Base-by-base conservation (phyloP, 495 filamentous ascomycete species). In the Margaritispora aquatica region DNA sequence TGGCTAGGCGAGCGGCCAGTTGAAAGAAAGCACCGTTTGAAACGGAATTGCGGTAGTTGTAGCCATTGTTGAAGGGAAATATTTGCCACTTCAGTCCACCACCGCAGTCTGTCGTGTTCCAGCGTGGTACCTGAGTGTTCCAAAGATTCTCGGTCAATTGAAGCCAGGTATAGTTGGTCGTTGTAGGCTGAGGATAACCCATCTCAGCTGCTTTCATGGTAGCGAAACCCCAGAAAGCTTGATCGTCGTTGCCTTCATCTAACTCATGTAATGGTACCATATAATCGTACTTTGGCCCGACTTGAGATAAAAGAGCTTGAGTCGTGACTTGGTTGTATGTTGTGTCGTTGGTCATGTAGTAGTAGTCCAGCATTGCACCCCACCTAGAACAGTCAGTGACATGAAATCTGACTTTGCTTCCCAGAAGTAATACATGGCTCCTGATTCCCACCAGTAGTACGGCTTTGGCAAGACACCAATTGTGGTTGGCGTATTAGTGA, bases 71-170 rank as follows among this genome's bases (percentile, higher is more conserved):
- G 60, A 79, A 86, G 0, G 79, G 74, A 68, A 88, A 90, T 55
- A 96, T 92, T 73, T 96, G 91, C 92, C 92, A 96, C 21, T 80
- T 74, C 55, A 96, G 69, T 8, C 91, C 91, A 31, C 90, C 91
- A 34, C 73, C 74, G 62, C 91, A 95, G 19, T 72, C 74, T 0
- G 74, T 70, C 0, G 69, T 74, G 68, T 94, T 84, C 92, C 92
- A 97, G 15, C 90, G 80, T 0, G 69, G 69, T 1, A 77, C 80
- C 60, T 85, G 86, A 52, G 82, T 81, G 70, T 90, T 88, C 74
- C 88, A 90, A 10, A 92, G 87, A 20, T 85, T 89, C 67, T 93
- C 87, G 0, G 83, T 88, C 0, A 93, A 76, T 0, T 87, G 80
- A 21, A 96, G 74, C 90, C 89, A 96, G 46, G 88, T 85, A 20